A percentile compares a stretch with the other conserved stretches of the same genome.
Conservation (phyloP, 2,329 filamentous ascomycete genomes). For the Tolypocladium tropicale region DNA sequence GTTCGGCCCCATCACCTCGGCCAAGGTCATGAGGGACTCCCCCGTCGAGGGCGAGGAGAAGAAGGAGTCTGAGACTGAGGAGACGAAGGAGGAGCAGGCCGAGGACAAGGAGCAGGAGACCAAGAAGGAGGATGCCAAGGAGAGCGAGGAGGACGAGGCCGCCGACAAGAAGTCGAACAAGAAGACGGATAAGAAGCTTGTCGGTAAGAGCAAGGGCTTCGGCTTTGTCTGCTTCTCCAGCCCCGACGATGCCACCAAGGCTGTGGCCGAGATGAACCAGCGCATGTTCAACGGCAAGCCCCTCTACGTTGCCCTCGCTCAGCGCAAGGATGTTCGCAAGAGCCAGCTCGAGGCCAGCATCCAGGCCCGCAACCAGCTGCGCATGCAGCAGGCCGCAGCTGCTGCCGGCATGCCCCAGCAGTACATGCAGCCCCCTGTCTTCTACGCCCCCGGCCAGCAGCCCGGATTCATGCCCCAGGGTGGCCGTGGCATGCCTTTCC, state of each 20-base stretch:
- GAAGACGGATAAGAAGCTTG: slow-evolving; percentile 56
- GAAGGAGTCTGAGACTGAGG: slow-evolving; percentile 42
- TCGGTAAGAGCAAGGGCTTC: slow-evolving; percentile 99
- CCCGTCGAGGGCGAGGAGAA: slow-evolving; percentile 44
- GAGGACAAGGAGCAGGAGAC: slow-evolving; percentile 30
- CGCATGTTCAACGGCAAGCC: slow-evolving; percentile 97
- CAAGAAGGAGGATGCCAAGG: slow-evolving; percentile 33
- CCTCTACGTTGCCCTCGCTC: slow-evolving; percentile 91
- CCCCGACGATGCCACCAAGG: slow-evolving; percentile 97
- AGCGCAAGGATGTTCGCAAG: slow-evolving; percentile 99
- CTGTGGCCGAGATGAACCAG: slow-evolving; percentile 99
- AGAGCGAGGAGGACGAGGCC: slow-evolving; percentile 32
- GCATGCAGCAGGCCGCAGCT: slow-evolving; percentile 94
- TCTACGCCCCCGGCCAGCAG: slow-evolving; percentile 78
- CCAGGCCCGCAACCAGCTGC: slow-evolving; percentile 95
- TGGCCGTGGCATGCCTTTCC: slow-evolving; percentile 58
- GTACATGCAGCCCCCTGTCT: slow-evolving; percentile 84
- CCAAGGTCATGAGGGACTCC: slow-evolving; percentile 96
- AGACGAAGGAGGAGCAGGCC: slow-evolving; percentile 42
- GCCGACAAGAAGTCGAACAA: slow-evolving; percentile 50
- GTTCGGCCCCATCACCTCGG: slow-evolving; percentile 92
- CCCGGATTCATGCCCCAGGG: slow-evolving; percentile 56
- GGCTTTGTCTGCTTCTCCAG: slow-evolving; percentile 99
- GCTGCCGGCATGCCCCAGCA: slow-evolving; percentile 80
- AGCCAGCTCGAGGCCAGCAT: slow-evolving; percentile 98